Evolutionary conservation across 208 protist genomes (phyloP).

Genomic region (Giardia duodenalis): DNA sequence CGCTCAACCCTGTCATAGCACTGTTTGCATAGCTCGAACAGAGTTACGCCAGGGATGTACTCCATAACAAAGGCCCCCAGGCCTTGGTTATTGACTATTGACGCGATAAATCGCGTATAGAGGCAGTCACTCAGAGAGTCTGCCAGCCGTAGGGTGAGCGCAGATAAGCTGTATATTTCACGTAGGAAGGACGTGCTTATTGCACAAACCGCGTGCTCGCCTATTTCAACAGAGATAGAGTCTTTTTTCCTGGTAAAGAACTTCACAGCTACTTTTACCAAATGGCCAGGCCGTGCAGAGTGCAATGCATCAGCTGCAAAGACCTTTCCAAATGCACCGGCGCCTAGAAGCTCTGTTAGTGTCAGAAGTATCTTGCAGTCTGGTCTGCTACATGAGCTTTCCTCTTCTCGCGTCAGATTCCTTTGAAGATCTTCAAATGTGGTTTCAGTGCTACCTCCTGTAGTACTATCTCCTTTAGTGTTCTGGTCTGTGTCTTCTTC

Average conservation of each 20-base stretch:
- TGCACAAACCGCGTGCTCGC: background rate
- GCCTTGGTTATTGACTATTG: background rate
- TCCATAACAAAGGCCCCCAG: background rate
- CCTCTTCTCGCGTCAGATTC: background rate
- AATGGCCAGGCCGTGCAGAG: background rate
- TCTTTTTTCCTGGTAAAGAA: background rate
- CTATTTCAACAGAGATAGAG: background rate
- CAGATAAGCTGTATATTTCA: background rate
- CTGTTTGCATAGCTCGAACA: background rate
- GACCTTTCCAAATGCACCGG: background rate
- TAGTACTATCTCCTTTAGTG: background rate
- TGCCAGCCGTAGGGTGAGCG: background rate
- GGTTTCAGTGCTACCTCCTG: background rate
- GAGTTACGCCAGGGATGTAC: background rate
- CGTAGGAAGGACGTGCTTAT: background rate
- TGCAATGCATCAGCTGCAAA: background rate
- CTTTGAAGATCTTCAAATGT: background rate
- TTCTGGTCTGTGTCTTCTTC: too few species aligned
- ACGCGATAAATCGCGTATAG: background rate
- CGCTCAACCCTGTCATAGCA: background rate
- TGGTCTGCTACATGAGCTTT: background rate
- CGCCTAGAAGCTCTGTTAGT: background rate
- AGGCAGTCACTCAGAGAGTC: background rate
- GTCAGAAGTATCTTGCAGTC: background rate
- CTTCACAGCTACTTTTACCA: background rate